These are phyloP conservation scores for Lumnitzera racemosa DNA, from an alignment of 345 rosid genomes.

Conservation along the genomic window DNA sequence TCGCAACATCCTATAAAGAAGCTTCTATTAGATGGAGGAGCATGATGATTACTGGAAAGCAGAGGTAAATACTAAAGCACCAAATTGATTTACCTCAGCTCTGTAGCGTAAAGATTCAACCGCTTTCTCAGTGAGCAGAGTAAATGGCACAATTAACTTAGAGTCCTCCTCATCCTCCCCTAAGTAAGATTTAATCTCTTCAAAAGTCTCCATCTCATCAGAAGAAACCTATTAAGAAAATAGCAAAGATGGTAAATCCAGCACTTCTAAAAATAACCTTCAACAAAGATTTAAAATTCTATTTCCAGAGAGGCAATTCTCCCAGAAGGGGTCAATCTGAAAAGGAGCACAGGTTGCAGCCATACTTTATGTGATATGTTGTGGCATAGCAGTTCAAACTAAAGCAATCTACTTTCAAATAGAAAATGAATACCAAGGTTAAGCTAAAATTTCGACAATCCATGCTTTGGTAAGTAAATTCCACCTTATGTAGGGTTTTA, in stretches of 20 bases:
- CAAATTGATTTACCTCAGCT: slow-evolving; percentile 58
- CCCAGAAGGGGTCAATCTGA: too few species aligned
- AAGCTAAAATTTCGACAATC: too few species aligned
- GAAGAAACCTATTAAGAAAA: slow-evolving; percentile 55
- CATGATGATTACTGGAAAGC: too few species aligned
- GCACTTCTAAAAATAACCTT: not conserved
- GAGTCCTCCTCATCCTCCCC: slow-evolving; percentile 52
- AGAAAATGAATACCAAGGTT: too few species aligned
- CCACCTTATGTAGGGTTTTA: too few species aligned
- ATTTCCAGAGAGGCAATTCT: too few species aligned
- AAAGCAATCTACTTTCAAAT: too few species aligned
- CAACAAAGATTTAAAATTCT: not conserved
- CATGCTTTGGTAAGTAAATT: too few species aligned
- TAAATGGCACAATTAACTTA: slow-evolving; percentile 45
- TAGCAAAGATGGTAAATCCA: not conserved
- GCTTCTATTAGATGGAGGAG: not conserved
- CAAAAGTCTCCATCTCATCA: slow-evolving; percentile 73
- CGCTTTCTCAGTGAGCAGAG: slow-evolving; percentile 66
- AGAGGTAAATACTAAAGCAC: not conserved
- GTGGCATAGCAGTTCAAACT: too few species aligned
- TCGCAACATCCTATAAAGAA: slow-evolving; percentile 71
- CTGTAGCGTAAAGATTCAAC: slow-evolving; percentile 83
- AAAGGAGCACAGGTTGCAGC: too few species aligned
- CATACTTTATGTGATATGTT: too few species aligned
- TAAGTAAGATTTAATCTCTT: slow-evolving; percentile 59